Percentiles rank a stretch among this genome's conserved stretches.
Evolutionary conservation across 106 monocot genomes (phyloP).

Genomic region (Dendrobium nobile): DNA sequence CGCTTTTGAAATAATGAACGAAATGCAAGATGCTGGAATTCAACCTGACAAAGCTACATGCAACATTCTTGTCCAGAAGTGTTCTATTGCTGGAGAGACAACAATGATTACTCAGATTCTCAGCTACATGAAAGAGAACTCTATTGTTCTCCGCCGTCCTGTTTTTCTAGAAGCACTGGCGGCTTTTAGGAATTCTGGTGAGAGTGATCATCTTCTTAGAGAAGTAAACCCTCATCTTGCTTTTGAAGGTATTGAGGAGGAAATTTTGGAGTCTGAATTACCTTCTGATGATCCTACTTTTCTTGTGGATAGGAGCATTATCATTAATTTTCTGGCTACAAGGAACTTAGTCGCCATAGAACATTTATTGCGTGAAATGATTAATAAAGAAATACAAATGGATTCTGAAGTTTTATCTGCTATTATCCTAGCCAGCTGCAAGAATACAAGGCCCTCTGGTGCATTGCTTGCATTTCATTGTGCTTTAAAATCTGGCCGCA

Average conservation of each 20-base stretch:
- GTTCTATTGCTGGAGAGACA: constrained; percentile 54
- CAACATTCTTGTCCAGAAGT: constrained; percentile 73
- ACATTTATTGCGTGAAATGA: constrained; percentile 31
- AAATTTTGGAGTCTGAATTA: constrained; percentile 14
- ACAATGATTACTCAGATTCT: constrained; percentile 54
- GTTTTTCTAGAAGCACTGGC: constrained; percentile 65
- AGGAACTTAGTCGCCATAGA: constrained; percentile 53
- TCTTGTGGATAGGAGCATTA: constrained; percentile 39
- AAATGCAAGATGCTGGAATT: constrained; percentile 68
- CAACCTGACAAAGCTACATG: constrained; percentile 80
- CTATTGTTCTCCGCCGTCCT: constrained; percentile 69
- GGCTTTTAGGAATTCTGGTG: constrained; percentile 34
- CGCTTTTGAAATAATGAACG: constrained; percentile 46
- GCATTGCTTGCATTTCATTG: constrained; percentile 51
- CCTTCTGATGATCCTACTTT: constrained; percentile 14
- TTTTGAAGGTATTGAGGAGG: constrained; percentile 45
- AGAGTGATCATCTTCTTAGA: constrained; percentile 60
- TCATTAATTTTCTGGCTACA: constrained; percentile 43
- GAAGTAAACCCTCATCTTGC: constrained; percentile 75
- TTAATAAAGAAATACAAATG: constrained; percentile 23
- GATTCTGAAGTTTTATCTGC: constrained; percentile 40
- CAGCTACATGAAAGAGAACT: constrained; percentile 60
- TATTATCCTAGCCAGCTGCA: constrained; percentile 38
- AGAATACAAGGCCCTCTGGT: constrained; percentile 19
- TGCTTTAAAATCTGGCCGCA: constrained; percentile 23